Conservation (phyloP, 1,284 basidiomycete species). For the Gymnopus androsaceus region DNA sequence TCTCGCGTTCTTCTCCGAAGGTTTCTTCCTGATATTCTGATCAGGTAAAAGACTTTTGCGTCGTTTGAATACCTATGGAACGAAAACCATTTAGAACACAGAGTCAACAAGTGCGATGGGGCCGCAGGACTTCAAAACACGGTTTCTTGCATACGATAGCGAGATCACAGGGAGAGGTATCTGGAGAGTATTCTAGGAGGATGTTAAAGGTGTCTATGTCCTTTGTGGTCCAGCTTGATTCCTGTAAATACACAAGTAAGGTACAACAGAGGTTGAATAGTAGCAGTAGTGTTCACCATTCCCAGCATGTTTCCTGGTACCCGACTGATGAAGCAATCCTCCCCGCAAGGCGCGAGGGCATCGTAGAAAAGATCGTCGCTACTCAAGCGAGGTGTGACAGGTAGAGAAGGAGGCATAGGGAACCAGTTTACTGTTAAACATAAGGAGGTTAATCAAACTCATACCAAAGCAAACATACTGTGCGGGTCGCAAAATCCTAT, state of each 20-base stretch:
- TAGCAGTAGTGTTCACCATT: neutral
- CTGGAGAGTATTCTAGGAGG: constrained; percentile 36
- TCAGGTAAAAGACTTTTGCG: constrained; percentile 20
- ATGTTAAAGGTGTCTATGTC: constrained; percentile 30
- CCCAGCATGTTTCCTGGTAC: constrained; percentile 1
- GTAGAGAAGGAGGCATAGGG: constrained; percentile 26
- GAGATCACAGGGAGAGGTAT: constrained; percentile 44
- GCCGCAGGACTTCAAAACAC: constrained; percentile 42
- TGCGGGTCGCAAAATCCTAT: constrained; percentile 54
- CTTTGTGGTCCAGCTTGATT: constrained; percentile 15
- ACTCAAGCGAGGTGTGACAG: constrained; percentile 24
- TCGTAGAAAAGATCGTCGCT: constrained; percentile 25
- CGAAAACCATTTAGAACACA: neutral
- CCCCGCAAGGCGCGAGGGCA: constrained; percentile 34
- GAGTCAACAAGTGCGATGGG: neutral
- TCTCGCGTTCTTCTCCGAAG: neutral
- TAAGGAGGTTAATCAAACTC: neutral
- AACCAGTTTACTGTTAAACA: constrained; percentile 30
- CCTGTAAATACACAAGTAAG: neutral
- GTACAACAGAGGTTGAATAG: neutral
- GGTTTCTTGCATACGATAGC: constrained; percentile 43
- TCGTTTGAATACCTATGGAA: constrained; percentile 25
- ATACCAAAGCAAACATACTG: constrained; percentile 30
- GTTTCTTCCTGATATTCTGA: neutral
- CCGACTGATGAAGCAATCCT: constrained; percentile 40